Evolutionary conservation across 768 basidiomycete species (phyloP).

Genomic region (Trametes cubensis): DNA sequence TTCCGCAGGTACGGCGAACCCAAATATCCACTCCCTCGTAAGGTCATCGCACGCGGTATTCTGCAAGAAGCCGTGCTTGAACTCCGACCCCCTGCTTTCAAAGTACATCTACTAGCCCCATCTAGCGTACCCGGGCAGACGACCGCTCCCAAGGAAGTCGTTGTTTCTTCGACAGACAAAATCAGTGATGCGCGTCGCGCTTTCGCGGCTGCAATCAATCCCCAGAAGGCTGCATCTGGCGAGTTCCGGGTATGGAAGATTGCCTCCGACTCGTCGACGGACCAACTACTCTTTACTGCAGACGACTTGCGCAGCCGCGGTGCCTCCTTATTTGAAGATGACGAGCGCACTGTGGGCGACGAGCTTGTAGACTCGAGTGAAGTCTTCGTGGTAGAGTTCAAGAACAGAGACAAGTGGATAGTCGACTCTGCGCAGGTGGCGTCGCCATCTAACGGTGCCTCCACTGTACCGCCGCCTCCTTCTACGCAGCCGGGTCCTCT

Average conservation of each 20-base stretch:
- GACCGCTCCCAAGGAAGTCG: slow-evolving; percentile 9
- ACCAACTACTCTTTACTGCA: slow-evolving; percentile 20
- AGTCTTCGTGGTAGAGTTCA: slow-evolving; percentile 77
- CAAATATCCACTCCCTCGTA: slow-evolving; percentile 58
- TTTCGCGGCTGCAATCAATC: slow-evolving; percentile 18
- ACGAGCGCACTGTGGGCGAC: slow-evolving; percentile 58
- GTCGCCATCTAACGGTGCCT: not conserved
- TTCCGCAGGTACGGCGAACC: slow-evolving; percentile 70
- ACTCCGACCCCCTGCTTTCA: slow-evolving; percentile 68
- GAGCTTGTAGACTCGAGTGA: slow-evolving; percentile 62
- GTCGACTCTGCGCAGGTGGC: slow-evolving; percentile 38
- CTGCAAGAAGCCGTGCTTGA: slow-evolving; percentile 60
- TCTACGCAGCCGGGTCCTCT: slow-evolving; percentile 32
- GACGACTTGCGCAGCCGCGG: slow-evolving; percentile 25
- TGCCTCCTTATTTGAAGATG: slow-evolving; percentile 48
- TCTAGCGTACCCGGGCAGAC: slow-evolving; percentile 11
- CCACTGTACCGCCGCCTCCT: slow-evolving; percentile 13
- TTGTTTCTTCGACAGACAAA: slow-evolving; percentile 27
- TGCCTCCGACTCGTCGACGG: slow-evolving; percentile 26
- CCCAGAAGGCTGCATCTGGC: slow-evolving; percentile 15
- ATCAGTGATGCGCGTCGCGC: slow-evolving; percentile 18
- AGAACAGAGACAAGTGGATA: slow-evolving; percentile 60
- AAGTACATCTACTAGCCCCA: slow-evolving; percentile 38
- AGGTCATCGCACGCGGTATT: slow-evolving; percentile 64
- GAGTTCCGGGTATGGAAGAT: slow-evolving; percentile 68